Base-by-base conservation (phyloP, 2,329 filamentous ascomycete genomes). In the Eurotiales sp. region DNA sequence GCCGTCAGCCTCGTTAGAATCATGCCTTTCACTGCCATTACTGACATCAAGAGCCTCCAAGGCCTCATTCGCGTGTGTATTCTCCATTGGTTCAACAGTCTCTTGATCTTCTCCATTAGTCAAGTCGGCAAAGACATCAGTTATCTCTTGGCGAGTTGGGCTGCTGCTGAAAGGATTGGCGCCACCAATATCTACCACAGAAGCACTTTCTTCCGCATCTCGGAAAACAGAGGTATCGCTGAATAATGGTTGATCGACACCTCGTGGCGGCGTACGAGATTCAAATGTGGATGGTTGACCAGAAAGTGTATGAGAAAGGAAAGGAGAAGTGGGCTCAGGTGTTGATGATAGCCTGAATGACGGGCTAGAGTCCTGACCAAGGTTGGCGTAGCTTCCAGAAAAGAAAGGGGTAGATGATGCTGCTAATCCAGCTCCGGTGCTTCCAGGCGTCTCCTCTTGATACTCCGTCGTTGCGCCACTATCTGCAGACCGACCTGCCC, bases 61-160 rank as follows among this genome's bases (percentile, higher is more conserved):
- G 3, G 73, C 73, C 56, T 76, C 73, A 36, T 72, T 74, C 7
- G 72, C 72, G 57, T 76, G 72, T n/a, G 69, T 71, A 23, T 73
- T 72, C 47, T 74, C 71, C 64, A 71, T 67, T 11, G 57, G 63
- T 58, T 63, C 64, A 15, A 55, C 66, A 6, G 59, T 58, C 8
- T 72, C 70, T 8, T 57, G 63, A 53, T 75, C 72, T 52, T 74
- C n/a, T n/a, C n/a, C 69, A 48, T 74, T 73, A 2, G 72, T 75
- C 50, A 76, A 59, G 45, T 75, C 73, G 8, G 71, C 72, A 57
- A 76, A 77, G 17, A 76, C 67, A 52, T 73, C 70, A 53, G 73
- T 72, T 46, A 73, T 56, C 40, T 71, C 62, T 47, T 65, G 64
- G 15, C 69, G 69, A 54, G 70, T 69, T 22, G 52, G 52, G 51